Evolutionary conservation across 1,284 basidiomycete genomes (phyloP).

Genomic region (Thecaphora thlaspeos): DNA sequence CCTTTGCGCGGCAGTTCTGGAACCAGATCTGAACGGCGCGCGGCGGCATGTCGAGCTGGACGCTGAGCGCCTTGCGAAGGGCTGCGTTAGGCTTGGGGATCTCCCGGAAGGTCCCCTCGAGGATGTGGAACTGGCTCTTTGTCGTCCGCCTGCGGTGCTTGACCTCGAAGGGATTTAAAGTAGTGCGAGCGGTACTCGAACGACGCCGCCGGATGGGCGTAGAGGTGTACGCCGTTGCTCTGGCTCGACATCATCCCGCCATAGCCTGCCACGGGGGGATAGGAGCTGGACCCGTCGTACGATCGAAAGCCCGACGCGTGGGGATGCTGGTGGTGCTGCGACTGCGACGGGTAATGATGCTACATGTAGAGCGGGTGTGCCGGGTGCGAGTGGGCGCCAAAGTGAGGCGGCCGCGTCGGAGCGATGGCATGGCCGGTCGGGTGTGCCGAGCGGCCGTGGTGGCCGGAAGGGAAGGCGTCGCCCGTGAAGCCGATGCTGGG

Average conservation of each 20-base stretch:
- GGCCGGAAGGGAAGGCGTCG: not conserved
- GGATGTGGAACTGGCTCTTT: constrained; percentile 45
- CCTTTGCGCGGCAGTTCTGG: constrained; percentile 48
- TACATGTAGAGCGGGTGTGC: constrained; percentile 1
- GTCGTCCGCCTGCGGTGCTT: constrained; percentile 49
- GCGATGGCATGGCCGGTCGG: not conserved
- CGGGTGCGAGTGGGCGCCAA: not conserved
- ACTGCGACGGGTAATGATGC: not conserved
- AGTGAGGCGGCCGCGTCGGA: too few species aligned
- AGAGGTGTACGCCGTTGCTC: not conserved
- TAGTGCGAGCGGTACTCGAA: constrained; percentile 24
- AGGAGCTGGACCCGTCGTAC: constrained; percentile 20
- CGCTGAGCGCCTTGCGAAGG: constrained; percentile 33
- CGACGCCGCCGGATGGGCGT: not conserved
- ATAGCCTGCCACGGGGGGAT: constrained; percentile 3
- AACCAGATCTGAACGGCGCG: constrained; percentile 50
- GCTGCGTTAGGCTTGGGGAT: constrained; percentile 46
- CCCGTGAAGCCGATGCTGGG: not conserved
- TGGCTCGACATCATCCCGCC: not conserved
- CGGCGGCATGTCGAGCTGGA: constrained; percentile 46
- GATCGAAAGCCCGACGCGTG: not conserved
- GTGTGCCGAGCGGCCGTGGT: too few species aligned
- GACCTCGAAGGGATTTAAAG: constrained; percentile 48
- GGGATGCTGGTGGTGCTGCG: not conserved
- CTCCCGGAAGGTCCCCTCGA: constrained; percentile 46